phyloP scores from a whole-genome alignment of 2,329 filamentous ascomycete genomes.

The Nothophaeocryptopus gaeumannii region DNA sequence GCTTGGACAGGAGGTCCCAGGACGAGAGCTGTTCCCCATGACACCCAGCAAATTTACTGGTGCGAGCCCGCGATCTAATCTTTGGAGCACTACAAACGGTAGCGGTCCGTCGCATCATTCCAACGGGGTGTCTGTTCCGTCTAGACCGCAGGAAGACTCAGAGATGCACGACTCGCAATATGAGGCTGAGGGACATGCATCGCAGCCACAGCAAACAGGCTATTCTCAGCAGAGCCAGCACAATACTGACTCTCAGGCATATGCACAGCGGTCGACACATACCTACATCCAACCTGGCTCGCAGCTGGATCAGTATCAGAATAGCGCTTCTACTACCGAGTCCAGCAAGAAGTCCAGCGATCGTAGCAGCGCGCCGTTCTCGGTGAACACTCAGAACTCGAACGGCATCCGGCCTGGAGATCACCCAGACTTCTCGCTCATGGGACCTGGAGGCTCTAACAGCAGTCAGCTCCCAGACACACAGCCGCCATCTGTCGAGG shows the following conservation, averaged over 20 bases:
- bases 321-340: slow-evolving; percentile 86
- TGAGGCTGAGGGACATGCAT: not conserved
- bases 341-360: slow-evolving; percentile 75
- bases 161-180: slow-evolving; percentile 45
- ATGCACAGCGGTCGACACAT: slow-evolving; percentile 37
- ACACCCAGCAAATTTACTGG: slow-evolving; percentile 55
- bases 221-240: slow-evolving; percentile 25
- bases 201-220: slow-evolving; percentile 24
- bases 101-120: slow-evolving; percentile 34
- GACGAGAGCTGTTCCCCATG: slow-evolving; percentile 43
- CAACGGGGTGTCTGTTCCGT: slow-evolving; percentile 44
- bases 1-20: slow-evolving; percentile 64
- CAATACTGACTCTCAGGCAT: too few species aligned
- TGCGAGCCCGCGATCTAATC: slow-evolving; percentile 60
- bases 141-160: slow-evolving; percentile 40
- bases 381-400: slow-evolving; percentile 64
- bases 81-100: slow-evolving; percentile 45
- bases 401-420: slow-evolving; percentile 57
- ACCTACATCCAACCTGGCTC: slow-evolving; percentile 59
- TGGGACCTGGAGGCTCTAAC: slow-evolving; percentile 49
- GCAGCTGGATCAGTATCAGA: slow-evolving; percentile 63
- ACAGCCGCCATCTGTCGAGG: slow-evolving; percentile 46
- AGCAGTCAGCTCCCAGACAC: slow-evolving; percentile 62
- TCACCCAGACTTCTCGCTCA: slow-evolving; percentile 54
- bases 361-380: slow-evolving; percentile 55